Evolutionary conservation across 345 rosid species (phyloP).

Genomic region (Citrus sp.): DNA sequence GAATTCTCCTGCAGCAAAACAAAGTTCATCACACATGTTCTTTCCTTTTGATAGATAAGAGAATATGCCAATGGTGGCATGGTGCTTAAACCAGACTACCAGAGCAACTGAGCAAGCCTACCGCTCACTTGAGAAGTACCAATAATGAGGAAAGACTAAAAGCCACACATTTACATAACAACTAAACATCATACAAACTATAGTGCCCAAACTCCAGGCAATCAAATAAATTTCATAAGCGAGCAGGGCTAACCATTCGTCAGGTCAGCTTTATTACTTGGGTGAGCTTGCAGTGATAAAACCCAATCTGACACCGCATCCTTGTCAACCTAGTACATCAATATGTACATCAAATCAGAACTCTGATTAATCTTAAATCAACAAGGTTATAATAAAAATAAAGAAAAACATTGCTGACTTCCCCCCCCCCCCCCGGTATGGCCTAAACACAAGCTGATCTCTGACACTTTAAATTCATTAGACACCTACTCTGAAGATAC

Average conservation of each 20-base stretch:
- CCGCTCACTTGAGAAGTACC: background rate
- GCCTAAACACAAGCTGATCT: background rate
- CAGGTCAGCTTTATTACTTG: constrained; percentile 39
- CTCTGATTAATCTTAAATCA: background rate
- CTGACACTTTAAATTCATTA: background rate
- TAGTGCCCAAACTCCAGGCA: constrained; percentile 2
- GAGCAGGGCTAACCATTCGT: constrained; percentile 41
- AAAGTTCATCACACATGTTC: constrained; percentile 1
- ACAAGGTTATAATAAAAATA: background rate
- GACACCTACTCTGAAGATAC: background rate
- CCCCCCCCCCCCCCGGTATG: too few species aligned
- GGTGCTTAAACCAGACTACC: background rate
- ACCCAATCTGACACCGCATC: constrained; percentile 66
- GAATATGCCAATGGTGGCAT: background rate
- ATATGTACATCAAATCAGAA: background rate
- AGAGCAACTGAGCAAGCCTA: background rate
- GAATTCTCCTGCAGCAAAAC: constrained; percentile 59
- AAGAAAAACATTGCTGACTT: background rate
- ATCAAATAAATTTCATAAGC: constrained; percentile 1
- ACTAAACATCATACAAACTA: background rate
- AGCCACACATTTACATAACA: background rate
- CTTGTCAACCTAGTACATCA: constrained; percentile 55
- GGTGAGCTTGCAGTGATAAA: constrained; percentile 70
- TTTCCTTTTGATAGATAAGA: background rate
- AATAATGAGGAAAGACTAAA: background rate